A percentile compares a stretch with the other conserved stretches of the same genome.
phyloP scores from a whole-genome alignment of 164 flowering plant species.

The Macadamia integrifolia region DNA sequence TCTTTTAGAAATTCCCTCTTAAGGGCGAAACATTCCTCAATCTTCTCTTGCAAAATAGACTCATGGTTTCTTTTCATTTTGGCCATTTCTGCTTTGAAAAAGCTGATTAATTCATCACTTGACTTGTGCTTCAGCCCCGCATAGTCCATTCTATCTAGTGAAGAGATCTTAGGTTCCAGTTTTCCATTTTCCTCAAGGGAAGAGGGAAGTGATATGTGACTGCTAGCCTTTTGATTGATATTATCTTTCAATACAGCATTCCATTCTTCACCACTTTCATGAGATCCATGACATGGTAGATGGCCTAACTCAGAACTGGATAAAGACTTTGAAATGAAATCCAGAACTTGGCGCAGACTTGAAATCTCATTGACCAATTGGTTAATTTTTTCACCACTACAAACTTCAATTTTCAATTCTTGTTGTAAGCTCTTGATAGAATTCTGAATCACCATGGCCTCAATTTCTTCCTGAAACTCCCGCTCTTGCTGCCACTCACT shows the following conservation, averaged over 20 bases:
- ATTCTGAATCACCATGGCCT: constrained; percentile 42
- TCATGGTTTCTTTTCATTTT: constrained; percentile 77
- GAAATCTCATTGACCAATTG: constrained; percentile 41
- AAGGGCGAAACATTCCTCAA: constrained; percentile 54
- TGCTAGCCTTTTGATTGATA: constrained; percentile 36
- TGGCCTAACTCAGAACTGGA: constrained; percentile 41
- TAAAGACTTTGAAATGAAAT: no score
- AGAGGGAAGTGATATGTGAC: constrained; percentile 18
- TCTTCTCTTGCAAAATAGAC: constrained; percentile 39
- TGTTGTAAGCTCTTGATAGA: constrained; percentile 30
- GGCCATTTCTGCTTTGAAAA: constrained; percentile 52
- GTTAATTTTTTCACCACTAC: constrained; percentile 31
- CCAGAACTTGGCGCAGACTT: constrained; percentile 50
- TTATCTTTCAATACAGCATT: constrained; percentile 30
- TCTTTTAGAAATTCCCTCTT: constrained; percentile 58
- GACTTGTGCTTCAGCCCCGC: constrained; percentile 42
- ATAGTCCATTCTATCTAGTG: constrained; percentile 39
- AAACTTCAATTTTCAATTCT: constrained; percentile 36
- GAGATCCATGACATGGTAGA: constrained; percentile 39
- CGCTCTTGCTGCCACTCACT: constrained; percentile 28
- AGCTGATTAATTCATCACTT: constrained; percentile 40
- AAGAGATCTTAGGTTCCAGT: constrained; percentile 23
- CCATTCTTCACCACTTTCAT: constrained; percentile 36
- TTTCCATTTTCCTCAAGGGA: constrained; percentile 48
- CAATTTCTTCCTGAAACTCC: no score